Percentiles rank a stretch among this genome's conserved stretches.
Evolutionary conservation across 2,329 filamentous ascomycete species (phyloP).

Genomic region (Botrytis byssoidea): DNA sequence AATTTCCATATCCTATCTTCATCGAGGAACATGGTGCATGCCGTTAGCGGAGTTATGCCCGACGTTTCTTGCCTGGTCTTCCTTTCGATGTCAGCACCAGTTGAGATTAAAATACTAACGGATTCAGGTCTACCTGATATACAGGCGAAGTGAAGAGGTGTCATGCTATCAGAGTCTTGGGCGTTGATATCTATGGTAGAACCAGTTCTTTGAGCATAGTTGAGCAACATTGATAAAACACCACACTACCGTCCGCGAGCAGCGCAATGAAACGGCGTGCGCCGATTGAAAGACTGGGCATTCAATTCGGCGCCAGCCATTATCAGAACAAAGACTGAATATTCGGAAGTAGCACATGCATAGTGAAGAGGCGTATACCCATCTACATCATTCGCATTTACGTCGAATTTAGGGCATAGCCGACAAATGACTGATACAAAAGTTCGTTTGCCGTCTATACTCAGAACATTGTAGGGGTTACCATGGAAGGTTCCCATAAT

Average conservation of each 20-base stretch:
- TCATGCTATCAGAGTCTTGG: constrained; percentile 14
- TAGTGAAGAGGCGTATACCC: constrained; percentile 24
- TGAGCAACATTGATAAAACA: constrained; percentile 37
- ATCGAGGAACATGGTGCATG: constrained; percentile 21
- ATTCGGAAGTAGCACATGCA: constrained; percentile 21
- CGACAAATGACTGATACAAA: constrained; percentile 12
- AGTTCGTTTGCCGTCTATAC: background rate
- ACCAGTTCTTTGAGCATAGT: background rate
- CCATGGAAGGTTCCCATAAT: background rate
- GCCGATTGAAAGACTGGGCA: constrained; percentile 15
- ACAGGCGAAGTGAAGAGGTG: constrained; percentile 25
- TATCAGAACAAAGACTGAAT: constrained; percentile 15
- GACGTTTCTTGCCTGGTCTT: constrained; percentile 16
- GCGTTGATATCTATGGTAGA: background rate
- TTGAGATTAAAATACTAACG: constrained; percentile 20
- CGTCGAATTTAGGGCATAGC: background rate
- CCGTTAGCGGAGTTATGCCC: constrained; percentile 7
- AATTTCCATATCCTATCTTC: constrained; percentile 22
- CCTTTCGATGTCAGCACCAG: constrained; percentile 23
- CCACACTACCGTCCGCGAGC: constrained; percentile 22
- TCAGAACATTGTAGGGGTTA: background rate
- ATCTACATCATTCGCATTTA: constrained; percentile 16
- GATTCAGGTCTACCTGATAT: constrained; percentile 25
- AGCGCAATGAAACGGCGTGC: constrained; percentile 25
- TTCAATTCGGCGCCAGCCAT: constrained; percentile 21